phyloP scores from a whole-genome alignment of 2,329 filamentous ascomycete species.

The Fusarium denticulatum region DNA sequence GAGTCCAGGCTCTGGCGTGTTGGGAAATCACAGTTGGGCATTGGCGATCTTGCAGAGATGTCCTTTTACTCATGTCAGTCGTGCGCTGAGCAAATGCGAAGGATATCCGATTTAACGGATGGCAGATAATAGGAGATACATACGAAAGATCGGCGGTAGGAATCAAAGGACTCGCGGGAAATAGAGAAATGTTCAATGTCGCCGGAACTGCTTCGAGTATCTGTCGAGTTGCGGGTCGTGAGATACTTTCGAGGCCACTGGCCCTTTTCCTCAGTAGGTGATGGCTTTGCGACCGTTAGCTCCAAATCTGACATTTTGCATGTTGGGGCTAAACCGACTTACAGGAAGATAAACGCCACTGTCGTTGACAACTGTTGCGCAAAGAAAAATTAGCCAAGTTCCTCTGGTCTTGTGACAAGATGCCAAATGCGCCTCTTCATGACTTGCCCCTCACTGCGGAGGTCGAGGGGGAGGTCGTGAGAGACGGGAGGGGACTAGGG shows the following conservation, averaged over 20 bases:
- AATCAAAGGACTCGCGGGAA: conserved; percentile 96
- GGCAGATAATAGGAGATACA: conserved; percentile 47
- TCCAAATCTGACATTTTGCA: conserved; percentile 1
- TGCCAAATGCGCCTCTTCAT: conserved; percentile 31
- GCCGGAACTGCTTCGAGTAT: conserved; percentile 70
- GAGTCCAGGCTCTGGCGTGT: conserved; percentile 85
- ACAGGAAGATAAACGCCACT: conserved; percentile 94
- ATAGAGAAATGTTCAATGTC: conserved; percentile 96
- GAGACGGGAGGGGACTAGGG: conserved; percentile 19
- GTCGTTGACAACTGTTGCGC: conserved; percentile 84
- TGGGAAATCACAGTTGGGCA: conserved; percentile 67
- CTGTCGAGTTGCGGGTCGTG: conserved; percentile 62
- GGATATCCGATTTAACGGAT: neutral
- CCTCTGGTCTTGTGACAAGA: conserved; percentile 38
- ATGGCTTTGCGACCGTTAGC: conserved; percentile 67
- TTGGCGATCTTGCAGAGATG: conserved; percentile 86
- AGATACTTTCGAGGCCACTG: conserved; percentile 75
- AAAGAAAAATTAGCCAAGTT: conserved; percentile 40
- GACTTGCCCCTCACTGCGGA: conserved; percentile 6
- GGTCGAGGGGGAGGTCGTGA: conserved; percentile 9
- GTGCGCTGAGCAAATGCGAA: neutral
- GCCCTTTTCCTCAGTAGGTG: conserved; percentile 83
- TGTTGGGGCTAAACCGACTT: conserved; percentile 48
- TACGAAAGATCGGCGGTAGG: conserved; percentile 95
- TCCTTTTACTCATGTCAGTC: conserved; percentile 66